A percentile compares a stretch with the other conserved stretches of the same genome.
phyloP scores from a whole-genome alignment of 305 asterid species.

The Petunia hybrid region DNA sequence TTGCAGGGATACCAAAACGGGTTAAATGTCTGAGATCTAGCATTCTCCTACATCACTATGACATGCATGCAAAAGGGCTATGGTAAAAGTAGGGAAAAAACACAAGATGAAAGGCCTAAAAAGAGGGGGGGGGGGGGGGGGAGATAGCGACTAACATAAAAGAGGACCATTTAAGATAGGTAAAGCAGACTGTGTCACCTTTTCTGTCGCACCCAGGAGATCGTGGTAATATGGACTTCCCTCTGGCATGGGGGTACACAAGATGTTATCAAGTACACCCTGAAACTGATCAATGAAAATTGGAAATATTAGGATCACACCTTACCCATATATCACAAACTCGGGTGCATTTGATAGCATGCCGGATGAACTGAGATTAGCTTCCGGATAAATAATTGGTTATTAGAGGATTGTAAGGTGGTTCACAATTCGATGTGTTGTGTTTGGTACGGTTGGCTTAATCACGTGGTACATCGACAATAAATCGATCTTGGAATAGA shows the following conservation, averaged over 20 bases:
- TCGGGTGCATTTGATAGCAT: constrained; percentile 14
- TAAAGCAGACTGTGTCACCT: constrained; percentile 4
- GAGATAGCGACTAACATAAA: background rate
- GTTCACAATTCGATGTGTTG: background rate
- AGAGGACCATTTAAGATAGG: constrained; percentile 1
- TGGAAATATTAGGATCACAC: constrained; percentile 14
- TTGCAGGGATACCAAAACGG: background rate
- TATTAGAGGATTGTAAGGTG: background rate
- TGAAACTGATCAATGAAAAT: background rate
- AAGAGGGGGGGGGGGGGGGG: background rate
- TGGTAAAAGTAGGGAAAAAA: background rate
- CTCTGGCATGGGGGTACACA: constrained; percentile 17
- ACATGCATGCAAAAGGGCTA: background rate
- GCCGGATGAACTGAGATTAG: background rate
- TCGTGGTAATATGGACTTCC: constrained; percentile 26
- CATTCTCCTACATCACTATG: constrained; percentile 24
- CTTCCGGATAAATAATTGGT: background rate
- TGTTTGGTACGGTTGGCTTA: constrained; percentile 23
- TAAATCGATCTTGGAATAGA: constrained; percentile 6
- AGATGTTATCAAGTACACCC: constrained; percentile 22
- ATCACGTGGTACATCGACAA: background rate
- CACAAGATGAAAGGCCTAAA: background rate
- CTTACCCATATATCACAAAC: background rate
- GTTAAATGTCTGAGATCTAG: background rate
- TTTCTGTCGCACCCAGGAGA: constrained; percentile 13